Conservation (phyloP, 192 early-diverging fungal species). For the Gonapodya sp. region DNA sequence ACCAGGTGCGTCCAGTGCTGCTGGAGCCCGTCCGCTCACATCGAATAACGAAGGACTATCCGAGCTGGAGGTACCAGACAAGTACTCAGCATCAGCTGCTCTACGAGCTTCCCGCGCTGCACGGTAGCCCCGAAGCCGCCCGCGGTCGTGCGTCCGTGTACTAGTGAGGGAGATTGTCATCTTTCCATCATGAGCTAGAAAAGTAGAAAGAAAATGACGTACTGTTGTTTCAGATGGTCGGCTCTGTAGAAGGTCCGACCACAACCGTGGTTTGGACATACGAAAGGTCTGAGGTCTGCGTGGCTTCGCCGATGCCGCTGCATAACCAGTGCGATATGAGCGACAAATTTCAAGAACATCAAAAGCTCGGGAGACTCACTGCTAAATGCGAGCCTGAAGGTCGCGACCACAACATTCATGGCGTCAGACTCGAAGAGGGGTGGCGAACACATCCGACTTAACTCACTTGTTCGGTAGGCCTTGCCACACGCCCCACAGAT, state of each 20-base stretch:
- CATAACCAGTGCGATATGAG: not conserved
- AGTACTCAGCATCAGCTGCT: not conserved
- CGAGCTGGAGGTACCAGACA: not conserved
- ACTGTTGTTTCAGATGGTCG: not conserved
- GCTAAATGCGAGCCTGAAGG: not conserved
- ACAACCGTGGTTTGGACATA: not conserved
- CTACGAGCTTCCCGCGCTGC: not conserved
- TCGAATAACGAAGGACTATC: no score
- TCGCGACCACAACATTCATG: not conserved
- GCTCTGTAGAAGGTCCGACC: not conserved
- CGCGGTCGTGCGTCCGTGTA: not conserved
- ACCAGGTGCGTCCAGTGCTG: no score
- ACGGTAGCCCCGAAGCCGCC: not conserved
- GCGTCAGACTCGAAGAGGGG: not conserved
- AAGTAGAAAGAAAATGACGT: not conserved
- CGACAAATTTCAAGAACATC: not conserved
- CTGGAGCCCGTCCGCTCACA: no score
- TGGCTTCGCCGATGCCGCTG: not conserved
- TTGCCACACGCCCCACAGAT: not conserved
- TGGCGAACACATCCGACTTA: not conserved
- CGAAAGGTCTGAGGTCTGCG: not conserved
- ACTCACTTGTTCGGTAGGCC: not conserved
- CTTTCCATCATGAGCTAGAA: not conserved
- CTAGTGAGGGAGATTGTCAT: not conserved
- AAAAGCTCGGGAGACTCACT: not conserved